These are phyloP conservation scores for Suillus weaverae DNA, from an alignment of 768 basidiomycete genomes.

Conservation along the genomic window DNA sequence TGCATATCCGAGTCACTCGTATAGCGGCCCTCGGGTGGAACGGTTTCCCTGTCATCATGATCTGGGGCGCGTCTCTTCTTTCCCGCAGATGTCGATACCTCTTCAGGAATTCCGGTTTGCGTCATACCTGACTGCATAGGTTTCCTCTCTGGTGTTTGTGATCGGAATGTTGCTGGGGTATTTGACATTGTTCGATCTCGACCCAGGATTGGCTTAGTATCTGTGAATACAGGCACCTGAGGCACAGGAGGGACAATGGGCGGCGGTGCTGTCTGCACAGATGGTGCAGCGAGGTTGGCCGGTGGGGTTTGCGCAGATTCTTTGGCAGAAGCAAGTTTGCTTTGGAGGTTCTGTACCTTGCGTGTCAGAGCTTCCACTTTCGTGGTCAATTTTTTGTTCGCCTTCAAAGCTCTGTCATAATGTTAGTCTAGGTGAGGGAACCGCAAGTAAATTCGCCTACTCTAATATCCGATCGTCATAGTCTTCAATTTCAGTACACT, in stretches of 20 bases:
- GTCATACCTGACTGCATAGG: constrained; percentile 18
- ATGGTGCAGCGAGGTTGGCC: constrained; percentile 12
- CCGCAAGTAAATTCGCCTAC: constrained; percentile 43
- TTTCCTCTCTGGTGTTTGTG: constrained; percentile 55
- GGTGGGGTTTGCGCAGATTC: constrained; percentile 28
- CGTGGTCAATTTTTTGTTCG: constrained; percentile 71
- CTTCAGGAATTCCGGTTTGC: constrained; percentile 51
- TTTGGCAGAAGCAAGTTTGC: constrained; percentile 60
- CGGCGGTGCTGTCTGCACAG: constrained; percentile 13
- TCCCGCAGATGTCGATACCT: constrained; percentile 45
- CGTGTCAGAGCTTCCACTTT: constrained; percentile 73
- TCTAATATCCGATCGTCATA: constrained; percentile 81
- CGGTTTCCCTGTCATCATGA: constrained; percentile 63
- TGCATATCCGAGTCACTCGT: constrained; percentile 35
- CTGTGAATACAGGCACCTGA: constrained; percentile 16
- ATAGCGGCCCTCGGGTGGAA: constrained; percentile 69
- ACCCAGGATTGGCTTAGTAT: constrained; percentile 13
- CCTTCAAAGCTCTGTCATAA: constrained; percentile 63
- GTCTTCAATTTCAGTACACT: constrained; percentile 79
- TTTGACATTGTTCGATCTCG: constrained; percentile 38
- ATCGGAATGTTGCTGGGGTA: constrained; percentile 42
- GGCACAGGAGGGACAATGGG: constrained; percentile 20
- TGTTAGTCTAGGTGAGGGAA: constrained; percentile 8
- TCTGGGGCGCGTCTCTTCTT: constrained; percentile 78
- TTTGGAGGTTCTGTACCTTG: constrained; percentile 71